Percentiles rank a stretch among this genome's conserved stretches.
phyloP scores from a whole-genome alignment of 2,329 filamentous ascomycete species.

The Dactylellina haptotyla region DNA sequence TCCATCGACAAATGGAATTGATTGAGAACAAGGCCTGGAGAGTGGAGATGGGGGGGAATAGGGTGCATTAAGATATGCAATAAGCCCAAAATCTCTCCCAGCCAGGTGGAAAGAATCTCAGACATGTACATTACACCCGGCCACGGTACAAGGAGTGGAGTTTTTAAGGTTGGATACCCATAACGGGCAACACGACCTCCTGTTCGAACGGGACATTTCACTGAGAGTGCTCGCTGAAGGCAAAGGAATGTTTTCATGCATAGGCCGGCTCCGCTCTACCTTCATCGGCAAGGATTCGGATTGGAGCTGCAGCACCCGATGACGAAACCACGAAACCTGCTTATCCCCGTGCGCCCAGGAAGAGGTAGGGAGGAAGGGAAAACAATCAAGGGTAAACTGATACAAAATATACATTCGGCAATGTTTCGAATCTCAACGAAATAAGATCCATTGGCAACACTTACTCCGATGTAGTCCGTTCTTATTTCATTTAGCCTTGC shows the following conservation, averaged over 20 bases:
- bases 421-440: constrained; percentile 2
- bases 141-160: constrained; percentile 45
- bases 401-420: not conserved
- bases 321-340: constrained; percentile 54
- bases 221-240: not conserved
- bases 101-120: constrained; percentile 50
- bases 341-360: constrained; percentile 27
- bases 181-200: constrained; percentile 16
- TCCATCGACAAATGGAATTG: constrained; percentile 41
- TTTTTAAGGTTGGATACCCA: constrained; percentile 49
- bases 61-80: constrained; percentile 49
- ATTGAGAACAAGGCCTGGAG: constrained; percentile 27
- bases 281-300: constrained; percentile 53
- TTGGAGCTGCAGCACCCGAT: constrained; percentile 53
- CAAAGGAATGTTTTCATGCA: constrained; percentile 36
- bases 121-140: constrained; percentile 53
- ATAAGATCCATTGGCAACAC: constrained; percentile 34
- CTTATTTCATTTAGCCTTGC: not conserved
- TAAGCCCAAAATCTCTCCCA: constrained; percentile 41
- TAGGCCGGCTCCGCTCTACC: constrained; percentile 52
- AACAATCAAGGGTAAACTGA: constrained; percentile 21
- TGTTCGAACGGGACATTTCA: constrained; percentile 25
- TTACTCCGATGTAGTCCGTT: constrained; percentile 29
- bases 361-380: constrained; percentile 45
- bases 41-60: constrained; percentile 15